A percentile compares a stretch with the other conserved stretches of the same genome.
phyloP scores from a whole-genome alignment of 2,329 filamentous ascomycete genomes.

The Ilyonectria mors-panacis region DNA sequence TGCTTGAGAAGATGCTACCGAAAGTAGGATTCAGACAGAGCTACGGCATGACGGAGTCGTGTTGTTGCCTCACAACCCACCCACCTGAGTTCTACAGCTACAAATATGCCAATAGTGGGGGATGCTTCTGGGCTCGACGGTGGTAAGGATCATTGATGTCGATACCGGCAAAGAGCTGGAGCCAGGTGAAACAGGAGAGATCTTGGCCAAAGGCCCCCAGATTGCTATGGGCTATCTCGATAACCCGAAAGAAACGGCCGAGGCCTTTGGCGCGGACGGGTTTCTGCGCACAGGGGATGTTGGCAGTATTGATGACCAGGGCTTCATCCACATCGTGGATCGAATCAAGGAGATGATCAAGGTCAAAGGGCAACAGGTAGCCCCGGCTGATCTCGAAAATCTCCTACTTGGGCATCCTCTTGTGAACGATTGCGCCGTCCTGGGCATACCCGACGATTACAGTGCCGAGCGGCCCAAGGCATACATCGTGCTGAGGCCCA shows the following conservation, averaged over 20 bases:
- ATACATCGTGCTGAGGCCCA: slow-evolving; percentile 59
- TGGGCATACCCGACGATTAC: slow-evolving; percentile 53
- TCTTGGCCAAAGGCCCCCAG: slow-evolving; percentile 80
- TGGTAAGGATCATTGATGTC: slow-evolving; percentile 79
- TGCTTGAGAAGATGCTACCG: slow-evolving; percentile 33
- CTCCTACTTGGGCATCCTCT: slow-evolving; percentile 77
- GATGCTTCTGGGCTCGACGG: slow-evolving; percentile 65
- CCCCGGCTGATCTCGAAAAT: slow-evolving; percentile 81
- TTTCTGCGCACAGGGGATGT: slow-evolving; percentile 88
- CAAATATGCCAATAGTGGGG: slow-evolving; percentile 27
- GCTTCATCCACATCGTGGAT: slow-evolving; percentile 75
- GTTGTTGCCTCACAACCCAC: slow-evolving; percentile 81
- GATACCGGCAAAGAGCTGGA: slow-evolving; percentile 71
- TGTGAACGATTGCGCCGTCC: slow-evolving; percentile 79
- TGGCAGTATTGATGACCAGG: slow-evolving; percentile 75
- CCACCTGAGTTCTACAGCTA: slow-evolving; percentile 74
- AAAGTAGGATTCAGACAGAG: slow-evolving; percentile 52
- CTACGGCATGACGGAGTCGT: slow-evolving; percentile 93
- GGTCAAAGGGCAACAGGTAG: slow-evolving; percentile 80
- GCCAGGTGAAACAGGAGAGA: slow-evolving; percentile 77
- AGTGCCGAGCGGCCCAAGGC: slow-evolving; percentile 64
- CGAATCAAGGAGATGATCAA: slow-evolving; percentile 75
- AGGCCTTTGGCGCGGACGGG: slow-evolving; percentile 78
- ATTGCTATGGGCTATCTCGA: slow-evolving; percentile 84
- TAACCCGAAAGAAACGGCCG: slow-evolving; percentile 81